Evolutionary conservation across 2,329 filamentous ascomycete genomes (phyloP).

Genomic region (Trichophyton schoenleinii): DNA sequence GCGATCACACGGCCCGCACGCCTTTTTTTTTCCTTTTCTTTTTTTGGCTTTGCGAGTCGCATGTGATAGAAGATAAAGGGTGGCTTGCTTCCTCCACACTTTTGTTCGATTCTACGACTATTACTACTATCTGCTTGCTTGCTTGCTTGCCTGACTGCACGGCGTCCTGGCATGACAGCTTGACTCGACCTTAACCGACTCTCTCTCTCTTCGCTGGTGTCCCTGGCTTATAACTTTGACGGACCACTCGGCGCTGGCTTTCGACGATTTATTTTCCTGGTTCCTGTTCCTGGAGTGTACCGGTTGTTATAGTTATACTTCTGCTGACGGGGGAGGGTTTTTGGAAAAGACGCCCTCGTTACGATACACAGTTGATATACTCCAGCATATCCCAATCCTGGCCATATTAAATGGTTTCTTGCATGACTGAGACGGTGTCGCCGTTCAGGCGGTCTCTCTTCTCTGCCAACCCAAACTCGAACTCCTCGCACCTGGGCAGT

Average conservation of each 20-base stretch:
- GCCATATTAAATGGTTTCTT: background rate
- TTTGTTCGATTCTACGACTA: background rate
- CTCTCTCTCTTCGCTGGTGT: no score
- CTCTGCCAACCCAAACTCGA: background rate
- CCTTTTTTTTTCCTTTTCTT: background rate
- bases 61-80: background rate
- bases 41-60: background rate
- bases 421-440: background rate
- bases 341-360: background rate
- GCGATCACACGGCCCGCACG: slow-evolving; percentile 1
- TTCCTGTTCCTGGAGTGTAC: background rate
- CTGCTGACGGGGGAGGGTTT: background rate
- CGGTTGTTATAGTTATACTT: background rate
- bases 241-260: background rate
- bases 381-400: background rate
- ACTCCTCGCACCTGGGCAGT: background rate
- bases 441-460: background rate
- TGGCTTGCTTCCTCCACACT: background rate
- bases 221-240: no score
- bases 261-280: background rate
- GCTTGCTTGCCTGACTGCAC: background rate
- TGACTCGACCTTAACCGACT: background rate
- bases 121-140: background rate
- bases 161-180: background rate
- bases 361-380: background rate